Percentiles rank a stretch among this genome's conserved stretches.
Evolutionary conservation across 176 grass and related monocot genomes (phyloP).

Genomic region (Aegilops longissima): DNA sequence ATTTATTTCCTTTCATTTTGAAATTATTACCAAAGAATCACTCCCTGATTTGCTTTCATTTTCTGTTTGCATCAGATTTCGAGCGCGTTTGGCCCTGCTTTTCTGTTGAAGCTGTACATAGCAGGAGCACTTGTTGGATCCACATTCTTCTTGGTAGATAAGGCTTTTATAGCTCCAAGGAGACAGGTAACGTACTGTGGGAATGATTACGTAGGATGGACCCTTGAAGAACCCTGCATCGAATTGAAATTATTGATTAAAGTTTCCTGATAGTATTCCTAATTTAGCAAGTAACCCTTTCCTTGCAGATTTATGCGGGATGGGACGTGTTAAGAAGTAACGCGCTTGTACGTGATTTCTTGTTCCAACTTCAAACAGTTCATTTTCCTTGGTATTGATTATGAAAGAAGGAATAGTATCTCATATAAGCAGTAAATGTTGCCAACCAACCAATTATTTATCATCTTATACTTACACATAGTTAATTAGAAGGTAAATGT

Average conservation of each 20-base stretch:
- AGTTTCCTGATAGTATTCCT: constrained; percentile 32
- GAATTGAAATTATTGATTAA: background rate
- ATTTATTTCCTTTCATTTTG: constrained; percentile 17
- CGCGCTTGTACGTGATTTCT: constrained; percentile 54
- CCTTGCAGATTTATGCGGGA: constrained; percentile 62
- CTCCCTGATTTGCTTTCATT: background rate
- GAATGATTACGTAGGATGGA: background rate
- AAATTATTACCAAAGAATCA: background rate
- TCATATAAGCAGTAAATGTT: background rate
- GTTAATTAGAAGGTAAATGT: background rate
- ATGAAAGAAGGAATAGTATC: background rate
- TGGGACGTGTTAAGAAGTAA: constrained; percentile 60
- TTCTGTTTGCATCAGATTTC: constrained; percentile 55
- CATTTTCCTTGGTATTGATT: constrained; percentile 12
- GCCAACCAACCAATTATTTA: constrained; percentile 11
- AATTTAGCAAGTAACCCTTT: constrained; percentile 8
- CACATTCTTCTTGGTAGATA: constrained; percentile 66
- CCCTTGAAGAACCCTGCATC: background rate
- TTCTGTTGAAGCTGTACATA: constrained; percentile 72
- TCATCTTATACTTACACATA: constrained; percentile 12
- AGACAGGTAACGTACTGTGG: constrained; percentile 41
- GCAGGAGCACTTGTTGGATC: constrained; percentile 84
- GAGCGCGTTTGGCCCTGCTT: constrained; percentile 64
- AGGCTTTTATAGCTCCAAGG: constrained; percentile 63
- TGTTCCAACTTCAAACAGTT: constrained; percentile 12